These are phyloP conservation scores for Ophiostoma novo-ulmi DNA, from an alignment of 2,329 filamentous ascomycete genomes.

Conservation along the genomic window DNA sequence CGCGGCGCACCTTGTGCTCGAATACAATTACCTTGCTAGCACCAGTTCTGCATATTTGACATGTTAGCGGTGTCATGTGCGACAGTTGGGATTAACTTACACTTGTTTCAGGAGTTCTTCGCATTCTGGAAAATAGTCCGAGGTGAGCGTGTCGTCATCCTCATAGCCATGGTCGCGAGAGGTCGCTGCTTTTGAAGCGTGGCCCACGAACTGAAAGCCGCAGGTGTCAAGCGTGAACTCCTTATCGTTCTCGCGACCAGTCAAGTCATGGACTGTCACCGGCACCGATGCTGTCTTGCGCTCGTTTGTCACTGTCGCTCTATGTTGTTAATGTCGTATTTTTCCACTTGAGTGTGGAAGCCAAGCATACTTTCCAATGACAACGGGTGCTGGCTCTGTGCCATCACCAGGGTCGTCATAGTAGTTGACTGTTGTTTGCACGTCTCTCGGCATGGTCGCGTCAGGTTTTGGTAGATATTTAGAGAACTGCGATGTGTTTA, in stretches of 20 bases:
- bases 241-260: neutral
- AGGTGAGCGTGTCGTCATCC: neutral
- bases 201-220: neutral
- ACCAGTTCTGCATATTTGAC: neutral
- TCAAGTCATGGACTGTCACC: neutral
- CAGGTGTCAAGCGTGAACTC: neutral
- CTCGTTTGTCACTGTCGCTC: neutral
- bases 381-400: neutral
- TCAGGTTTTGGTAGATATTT: neutral
- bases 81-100: neutral
- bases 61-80: neutral
- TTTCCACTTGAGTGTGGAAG: neutral
- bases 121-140: neutral
- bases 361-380: neutral
- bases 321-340: neutral
- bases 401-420: neutral
- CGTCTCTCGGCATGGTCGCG: neutral
- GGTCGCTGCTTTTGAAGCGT: neutral
- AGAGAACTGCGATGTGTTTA: neutral
- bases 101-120: neutral
- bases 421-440: neutral
- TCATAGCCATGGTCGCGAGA: neutral
- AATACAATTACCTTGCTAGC: conserved; percentile 45
- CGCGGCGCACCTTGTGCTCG: conserved; percentile 62
- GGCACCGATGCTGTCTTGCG: neutral